phyloP scores from a whole-genome alignment of 139 green algal species.

The Chlorella sp. region DNA sequence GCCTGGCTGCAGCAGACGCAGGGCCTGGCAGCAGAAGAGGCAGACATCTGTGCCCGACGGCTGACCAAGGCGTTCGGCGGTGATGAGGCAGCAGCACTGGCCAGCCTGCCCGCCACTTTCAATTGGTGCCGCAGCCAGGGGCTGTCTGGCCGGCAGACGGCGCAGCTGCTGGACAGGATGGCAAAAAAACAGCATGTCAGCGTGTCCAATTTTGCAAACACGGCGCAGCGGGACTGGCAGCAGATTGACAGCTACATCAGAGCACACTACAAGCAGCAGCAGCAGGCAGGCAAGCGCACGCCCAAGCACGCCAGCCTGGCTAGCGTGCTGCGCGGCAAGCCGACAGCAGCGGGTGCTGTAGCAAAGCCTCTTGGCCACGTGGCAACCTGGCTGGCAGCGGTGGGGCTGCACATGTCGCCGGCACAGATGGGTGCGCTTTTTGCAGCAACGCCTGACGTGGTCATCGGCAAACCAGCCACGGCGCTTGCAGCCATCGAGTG shows the following conservation, averaged over 20 bases:
- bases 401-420: not conserved
- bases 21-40: not conserved
- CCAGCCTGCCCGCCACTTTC: not conserved
- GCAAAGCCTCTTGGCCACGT: not conserved
- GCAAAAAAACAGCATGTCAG: not conserved
- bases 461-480: not conserved
- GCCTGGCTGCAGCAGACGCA: conserved; percentile 2
- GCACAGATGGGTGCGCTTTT: not conserved
- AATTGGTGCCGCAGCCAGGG: not conserved
- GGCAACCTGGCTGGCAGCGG: not conserved
- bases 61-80: not conserved
- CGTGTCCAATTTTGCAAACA: not conserved
- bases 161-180: not conserved
- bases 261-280: not conserved
- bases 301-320: not conserved
- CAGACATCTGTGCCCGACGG: not conserved
- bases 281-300: not conserved
- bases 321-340: not conserved
- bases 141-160: not conserved
- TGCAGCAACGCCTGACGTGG: not conserved
- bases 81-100: not conserved
- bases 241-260: not conserved
- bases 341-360: not conserved
- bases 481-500: not conserved
- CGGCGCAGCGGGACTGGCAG: not conserved